Base-by-base conservation (phyloP, 2,329 filamentous ascomycete genomes). In the Colletotrichum agaves region DNA sequence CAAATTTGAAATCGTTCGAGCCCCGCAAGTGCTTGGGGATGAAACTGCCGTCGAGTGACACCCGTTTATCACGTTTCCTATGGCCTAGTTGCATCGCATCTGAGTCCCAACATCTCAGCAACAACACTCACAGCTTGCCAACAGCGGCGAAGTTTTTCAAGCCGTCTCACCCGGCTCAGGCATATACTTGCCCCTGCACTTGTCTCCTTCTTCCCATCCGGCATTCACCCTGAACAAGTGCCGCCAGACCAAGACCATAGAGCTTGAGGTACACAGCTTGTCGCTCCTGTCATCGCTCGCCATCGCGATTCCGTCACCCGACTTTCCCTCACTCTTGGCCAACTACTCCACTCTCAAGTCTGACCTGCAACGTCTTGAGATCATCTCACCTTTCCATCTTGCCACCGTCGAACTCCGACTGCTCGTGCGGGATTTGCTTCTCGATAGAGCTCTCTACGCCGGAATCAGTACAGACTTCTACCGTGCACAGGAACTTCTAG, bases 211-310 rank as follows among this genome's bases (percentile, higher is more conserved):
- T 19, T 63, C 58, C 53, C 37, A 67, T 15, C 61, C 75, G 55
- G 70, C 73, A 5, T 77, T 77, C 59, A 67, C 73, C 12, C 66
- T 77, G 19, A 71, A 73, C 44, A 77, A 77, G 59, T 68, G 74
- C 43, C 70, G 75, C 17, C 39, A 62, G 1, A 60, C 49, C 11
- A 72, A 70, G 17, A 70, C 55, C 0, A 72, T 75, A 7, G 69
- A 71, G 3, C 56, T 77, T 11, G 70, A 73, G 10, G 69, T 76
- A 3, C 66, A 61, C n/a, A 82, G 81, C 61, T 75, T 78, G 39
- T 77, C 77, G 17, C 76, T 83, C 58, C 77, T 80, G 49, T 77
- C 77, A 46, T 79, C 78, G 27, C 75, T 82, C 15, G 80, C 79
- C n/a, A 77, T 79, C 39, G 81, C 78, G 67, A 78, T 82, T 27